Conservation (phyloP, 2,329 filamentous ascomycete species). For the Diplocarpon mali region DNA sequence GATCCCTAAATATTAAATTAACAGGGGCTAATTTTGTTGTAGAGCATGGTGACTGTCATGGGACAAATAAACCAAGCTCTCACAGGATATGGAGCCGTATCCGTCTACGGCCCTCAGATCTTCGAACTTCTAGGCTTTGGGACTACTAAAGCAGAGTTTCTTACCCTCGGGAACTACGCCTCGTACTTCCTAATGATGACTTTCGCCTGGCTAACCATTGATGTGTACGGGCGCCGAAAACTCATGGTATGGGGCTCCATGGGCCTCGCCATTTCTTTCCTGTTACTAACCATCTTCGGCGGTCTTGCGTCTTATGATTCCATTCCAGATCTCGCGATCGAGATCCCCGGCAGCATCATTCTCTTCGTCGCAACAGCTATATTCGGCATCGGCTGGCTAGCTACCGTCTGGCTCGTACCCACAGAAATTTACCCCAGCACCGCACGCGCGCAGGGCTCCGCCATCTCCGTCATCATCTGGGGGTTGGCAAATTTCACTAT, state of each 20-base stretch:
- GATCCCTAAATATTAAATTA: too few species aligned
- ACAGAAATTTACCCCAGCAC: conserved; percentile 54
- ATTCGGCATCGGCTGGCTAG: conserved; percentile 50
- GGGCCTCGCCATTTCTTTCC: conserved; percentile 37
- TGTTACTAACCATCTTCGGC: conserved; percentile 40
- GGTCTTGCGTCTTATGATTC: conserved; percentile 33
- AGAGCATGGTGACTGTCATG: conserved; percentile 48
- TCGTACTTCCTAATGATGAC: conserved; percentile 53
- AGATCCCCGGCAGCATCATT: conserved; percentile 39
- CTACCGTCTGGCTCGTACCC: conserved; percentile 44
- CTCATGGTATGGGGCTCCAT: conserved; percentile 42
- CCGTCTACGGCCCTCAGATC: conserved; percentile 52
- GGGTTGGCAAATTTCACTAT: conserved; percentile 36
- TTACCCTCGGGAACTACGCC: conserved; percentile 49
- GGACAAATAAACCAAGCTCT: conserved; percentile 50
- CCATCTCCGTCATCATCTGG: conserved; percentile 50
- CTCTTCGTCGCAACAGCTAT: conserved; percentile 48
- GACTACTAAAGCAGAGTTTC: conserved; percentile 39
- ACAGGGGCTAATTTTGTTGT: too few species aligned
- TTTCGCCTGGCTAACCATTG: conserved; percentile 47
- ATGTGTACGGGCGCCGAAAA: conserved; percentile 41
- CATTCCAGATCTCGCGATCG: conserved; percentile 33
- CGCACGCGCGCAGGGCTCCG: conserved; percentile 53
- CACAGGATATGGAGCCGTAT: conserved; percentile 47
- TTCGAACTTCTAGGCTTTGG: conserved; percentile 49